Evolutionary conservation across 192 early-diverging fungal species (phyloP), one percentile per base, ranked within the genome.

Genomic region (Pilaira anomala): DNA sequence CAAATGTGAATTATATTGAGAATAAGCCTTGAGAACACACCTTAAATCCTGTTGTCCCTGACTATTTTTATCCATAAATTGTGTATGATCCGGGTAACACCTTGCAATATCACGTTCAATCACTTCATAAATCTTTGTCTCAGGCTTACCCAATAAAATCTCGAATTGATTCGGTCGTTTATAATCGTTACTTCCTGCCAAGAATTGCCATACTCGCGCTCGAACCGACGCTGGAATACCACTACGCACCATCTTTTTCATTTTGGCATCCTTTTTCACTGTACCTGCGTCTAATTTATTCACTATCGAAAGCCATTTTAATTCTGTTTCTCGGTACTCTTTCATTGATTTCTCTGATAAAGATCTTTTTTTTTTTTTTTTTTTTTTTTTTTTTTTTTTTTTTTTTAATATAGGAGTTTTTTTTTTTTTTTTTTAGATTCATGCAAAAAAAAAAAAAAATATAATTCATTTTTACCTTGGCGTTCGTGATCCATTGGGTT

Each of bases 71-170:
- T 88, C 87, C 0, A 78, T 69, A 69, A 98, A 98, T 72, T 93
- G 81, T 40, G 73, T 62, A 66, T 95, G 93, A 64, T 94, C 90
- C 2, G 94, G 94, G 73, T 90, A 98, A 74, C 94, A 95, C 9
- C 66, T 36, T 40, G 81, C 65, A 21, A 98, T 87, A 60, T 98
- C 96, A 22, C 87, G 80, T 56, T 97, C 94, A 55, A 98, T 98
- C 14, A 91, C 88, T 30, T 94, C 91, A 73, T 90, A 94, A 40
- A 96, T 91, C 3, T 82, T 74, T 39, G 49, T 46, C 7, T 49
- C 21, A 0, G 65, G 54, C 46, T 30, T 78, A 72, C 61, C 63
- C 63, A 39, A 3, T 21, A 60, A 16, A 65, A 71, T 74, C 36
- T 84, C 63, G 60, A 74, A 87, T 39, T 82, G 18, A 4, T 79